Evolutionary conservation across 768 basidiomycete genomes (phyloP).

Genomic region (Termitomyces sp.): DNA sequence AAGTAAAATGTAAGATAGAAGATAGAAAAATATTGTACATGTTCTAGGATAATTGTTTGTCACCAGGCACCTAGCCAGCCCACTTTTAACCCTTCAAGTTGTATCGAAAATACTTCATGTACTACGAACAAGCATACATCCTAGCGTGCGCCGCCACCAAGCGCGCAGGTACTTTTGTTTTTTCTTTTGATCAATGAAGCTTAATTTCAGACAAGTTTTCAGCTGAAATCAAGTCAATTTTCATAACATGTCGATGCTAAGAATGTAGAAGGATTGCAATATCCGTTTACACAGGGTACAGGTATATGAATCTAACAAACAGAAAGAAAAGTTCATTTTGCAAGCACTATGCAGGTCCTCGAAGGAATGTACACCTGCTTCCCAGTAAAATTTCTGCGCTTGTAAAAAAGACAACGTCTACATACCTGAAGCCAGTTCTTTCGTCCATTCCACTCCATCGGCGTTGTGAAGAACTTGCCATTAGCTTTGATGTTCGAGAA

Average conservation of each 20-base stretch:
- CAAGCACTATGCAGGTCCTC: conserved; percentile 63
- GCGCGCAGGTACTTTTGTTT: not conserved
- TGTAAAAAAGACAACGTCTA: conserved; percentile 15
- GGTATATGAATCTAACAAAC: not conserved
- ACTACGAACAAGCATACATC: not conserved
- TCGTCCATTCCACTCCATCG: conserved; percentile 88
- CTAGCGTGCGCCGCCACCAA: not conserved
- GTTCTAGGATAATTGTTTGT: not conserved
- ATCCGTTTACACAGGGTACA: not conserved
- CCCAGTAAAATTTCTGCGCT: not conserved
- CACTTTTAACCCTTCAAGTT: not conserved
- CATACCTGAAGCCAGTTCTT: conserved; percentile 83
- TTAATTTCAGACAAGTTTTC: not conserved
- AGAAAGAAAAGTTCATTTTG: conserved; percentile 24
- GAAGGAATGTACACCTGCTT: conserved; percentile 68
- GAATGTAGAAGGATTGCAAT: not conserved
- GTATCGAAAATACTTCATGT: not conserved
- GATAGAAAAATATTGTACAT: not conserved
- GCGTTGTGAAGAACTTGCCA: conserved; percentile 71
- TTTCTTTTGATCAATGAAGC: not conserved
- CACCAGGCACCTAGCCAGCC: not conserved
- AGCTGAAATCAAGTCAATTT: not conserved
- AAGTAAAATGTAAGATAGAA: not conserved
- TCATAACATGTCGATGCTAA: not conserved
- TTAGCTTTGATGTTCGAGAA: conserved; percentile 73